Base-by-base conservation (phyloP, 495 filamentous ascomycete species). In the Podospora appendiculata region DNA sequence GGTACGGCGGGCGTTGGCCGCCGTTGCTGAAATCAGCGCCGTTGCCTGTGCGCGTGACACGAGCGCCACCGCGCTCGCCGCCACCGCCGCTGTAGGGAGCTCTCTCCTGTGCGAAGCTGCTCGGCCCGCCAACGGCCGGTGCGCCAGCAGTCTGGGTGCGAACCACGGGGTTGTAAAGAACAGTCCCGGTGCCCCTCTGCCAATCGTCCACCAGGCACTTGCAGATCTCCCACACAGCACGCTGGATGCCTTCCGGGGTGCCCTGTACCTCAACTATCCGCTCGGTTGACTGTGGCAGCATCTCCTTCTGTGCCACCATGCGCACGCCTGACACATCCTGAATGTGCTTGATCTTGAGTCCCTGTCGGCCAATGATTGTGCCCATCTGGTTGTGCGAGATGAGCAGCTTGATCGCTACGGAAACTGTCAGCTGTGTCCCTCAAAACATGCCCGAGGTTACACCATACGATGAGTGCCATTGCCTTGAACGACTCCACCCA, bases 311-410 rank as follows among this genome's bases (percentile, higher is more conserved):
- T 45, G 93, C 93, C 34, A 97, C 90, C 93, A 98, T 97, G 58
- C 93, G 89, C 51, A 96, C 92, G 55, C 91, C 90, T 3, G 94
- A 97, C 10, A 85, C 84, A 71, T 98, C 94, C 68, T 98, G 93
- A 60, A 98, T 98, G 69, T 95, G 87, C 79, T 98, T 98, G 76
- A 98, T 98, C 76, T 96, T 97, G 54, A 95, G 78, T 42, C 93
- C 93, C 73, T 90, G 86, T 48, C 90, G 86, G 56, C 93, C 93
- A 60, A 98, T 98, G 70, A 98, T 96, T 56, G 93, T 97, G 49
- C 93, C 93, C 93, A 98, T 98, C 69, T 98, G 94, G 66, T 97
- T 97, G 73, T 98, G 93, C 16, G 94, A 97, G 65, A 98, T 98
- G 58, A 98, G 83, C 9, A 98, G 83, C 55, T 95, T 95, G 66